Evolutionary conservation across 129 eudicot genomes (phyloP).

Genomic region (Centella asiatica): DNA sequence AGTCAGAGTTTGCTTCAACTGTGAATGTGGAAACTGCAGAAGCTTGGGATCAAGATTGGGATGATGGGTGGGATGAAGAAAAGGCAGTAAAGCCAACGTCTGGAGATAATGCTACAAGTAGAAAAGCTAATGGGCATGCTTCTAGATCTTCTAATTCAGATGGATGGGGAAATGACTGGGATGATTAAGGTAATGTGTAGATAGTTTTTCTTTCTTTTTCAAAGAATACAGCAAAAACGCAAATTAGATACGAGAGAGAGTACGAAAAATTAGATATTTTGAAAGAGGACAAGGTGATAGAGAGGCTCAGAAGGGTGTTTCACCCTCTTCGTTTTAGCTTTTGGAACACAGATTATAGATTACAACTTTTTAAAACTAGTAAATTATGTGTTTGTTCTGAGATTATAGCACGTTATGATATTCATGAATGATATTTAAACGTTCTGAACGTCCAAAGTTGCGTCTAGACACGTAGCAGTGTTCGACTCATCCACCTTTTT

Average conservation of each 20-base stretch:
- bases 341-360: no score
- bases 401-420: no score
- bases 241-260: background rate
- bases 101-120: conserved; percentile 12
- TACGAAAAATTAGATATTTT: no score
- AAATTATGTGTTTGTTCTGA: no score
- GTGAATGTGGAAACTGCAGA: conserved; percentile 22
- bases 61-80: conserved; percentile 62
- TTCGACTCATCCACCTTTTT: no score
- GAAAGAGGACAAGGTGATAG: no score
- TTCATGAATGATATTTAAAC: no score
- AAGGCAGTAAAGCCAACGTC: conserved; percentile 33
- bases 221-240: background rate
- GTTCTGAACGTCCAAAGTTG: no score
- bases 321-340: no score
- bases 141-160: conserved; percentile 22
- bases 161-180: conserved; percentile 52
- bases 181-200: conserved; percentile 30
- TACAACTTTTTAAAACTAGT: no score
- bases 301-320: no score
- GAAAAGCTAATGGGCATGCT: conserved; percentile 26
- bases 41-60: conserved; percentile 61
- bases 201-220: background rate
- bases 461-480: no score
- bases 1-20: conserved; percentile 17